Evolutionary conservation across 164 flowering plant genomes (phyloP), one percentile per base, ranked within the genome.

Genomic region (Stephania cephalantha): DNA sequence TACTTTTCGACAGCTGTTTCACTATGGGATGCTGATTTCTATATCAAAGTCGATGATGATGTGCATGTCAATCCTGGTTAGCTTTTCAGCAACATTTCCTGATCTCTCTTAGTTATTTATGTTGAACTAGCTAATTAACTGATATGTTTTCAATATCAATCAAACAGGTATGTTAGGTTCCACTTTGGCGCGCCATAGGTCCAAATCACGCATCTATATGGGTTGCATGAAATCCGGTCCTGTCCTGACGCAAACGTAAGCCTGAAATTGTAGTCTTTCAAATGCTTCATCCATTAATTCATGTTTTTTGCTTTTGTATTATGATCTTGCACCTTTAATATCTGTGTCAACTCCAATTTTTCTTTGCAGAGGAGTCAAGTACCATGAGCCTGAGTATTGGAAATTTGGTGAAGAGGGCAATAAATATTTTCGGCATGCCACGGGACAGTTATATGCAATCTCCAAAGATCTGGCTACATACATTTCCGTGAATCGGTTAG

Each of bases 201-300:
- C 97, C 73, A 95, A 93, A 80, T 88, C 95, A 1, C 91, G 92
- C 44, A 86, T 92, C 13, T 95, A 95, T 77, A 87, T 94, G n/a
- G 99, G 99, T 68, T 95, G 99, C 81, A 95, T 95, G 99, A 95
- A 95, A 74, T 95, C 99, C 76, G 98, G 99, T 73, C 95, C 95
- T 9, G 97, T 95, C 46, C 88, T 95, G 15, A 82, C 93, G 18
- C 90, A 91, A 72, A 91, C 87, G 99, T 95, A 85, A 87, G 91
- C 68, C 15, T 20, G 13, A 25, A 45, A 29, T 55, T 2, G 7
- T 8, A 20, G 48, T 70, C 55, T 66, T 65, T 45, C 46, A 2
- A 50, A 50, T 50, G 11, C 55, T 10, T 50, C 15, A 50, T 50
- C 15, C 42, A 35, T 35, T 50, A 15, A 2, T 9, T 11, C 9